phyloP scores from a whole-genome alignment of 148 eudicot genomes.

The Vaccinium macrocarpon region DNA sequence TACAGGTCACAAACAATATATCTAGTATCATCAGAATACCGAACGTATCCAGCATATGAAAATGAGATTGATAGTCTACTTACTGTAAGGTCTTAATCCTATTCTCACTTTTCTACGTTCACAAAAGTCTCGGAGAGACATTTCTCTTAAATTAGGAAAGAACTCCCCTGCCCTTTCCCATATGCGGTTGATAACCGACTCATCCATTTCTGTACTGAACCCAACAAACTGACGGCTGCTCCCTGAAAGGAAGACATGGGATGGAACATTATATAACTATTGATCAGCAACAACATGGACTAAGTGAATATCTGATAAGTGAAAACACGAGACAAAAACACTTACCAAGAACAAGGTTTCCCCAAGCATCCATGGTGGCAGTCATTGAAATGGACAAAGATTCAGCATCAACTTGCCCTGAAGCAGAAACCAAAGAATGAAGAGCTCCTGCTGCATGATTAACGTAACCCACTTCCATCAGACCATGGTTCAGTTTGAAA shows the following conservation, averaged over 20 bases:
- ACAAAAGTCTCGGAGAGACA: conserved; percentile 42
- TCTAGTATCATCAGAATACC: not conserved
- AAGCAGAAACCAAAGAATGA: conserved; percentile 32
- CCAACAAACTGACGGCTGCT: conserved; percentile 95
- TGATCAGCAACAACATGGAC: not conserved
- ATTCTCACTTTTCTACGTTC: conserved; percentile 59
- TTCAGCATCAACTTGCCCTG: conserved; percentile 34
- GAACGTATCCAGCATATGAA: not conserved
- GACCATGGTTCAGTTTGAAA: conserved; percentile 72
- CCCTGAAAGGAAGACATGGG: conserved; percentile 44
- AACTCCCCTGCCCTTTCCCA: conserved; percentile 80
- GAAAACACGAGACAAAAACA: not conserved
- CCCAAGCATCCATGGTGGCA: conserved; percentile 72
- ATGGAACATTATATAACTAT: conserved; percentile 10
- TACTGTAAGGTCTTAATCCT: conserved; percentile 95
- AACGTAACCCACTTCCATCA: conserved; percentile 87
- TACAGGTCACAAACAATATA: not conserved
- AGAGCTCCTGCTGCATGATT: conserved; percentile 46
- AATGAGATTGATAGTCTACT: conserved; percentile 29
- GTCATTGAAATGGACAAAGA: conserved; percentile 80
- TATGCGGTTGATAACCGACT: conserved; percentile 48
- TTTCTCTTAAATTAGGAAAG: conserved; percentile 60
- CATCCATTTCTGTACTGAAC: conserved; percentile 62
- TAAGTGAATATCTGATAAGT: not conserved
- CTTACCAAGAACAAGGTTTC: conserved; percentile 83